A percentile compares a stretch with the other conserved stretches of the same genome.
phyloP scores from a whole-genome alignment of 2,329 filamentous ascomycete species.

The Trichoderma sp. region DNA sequence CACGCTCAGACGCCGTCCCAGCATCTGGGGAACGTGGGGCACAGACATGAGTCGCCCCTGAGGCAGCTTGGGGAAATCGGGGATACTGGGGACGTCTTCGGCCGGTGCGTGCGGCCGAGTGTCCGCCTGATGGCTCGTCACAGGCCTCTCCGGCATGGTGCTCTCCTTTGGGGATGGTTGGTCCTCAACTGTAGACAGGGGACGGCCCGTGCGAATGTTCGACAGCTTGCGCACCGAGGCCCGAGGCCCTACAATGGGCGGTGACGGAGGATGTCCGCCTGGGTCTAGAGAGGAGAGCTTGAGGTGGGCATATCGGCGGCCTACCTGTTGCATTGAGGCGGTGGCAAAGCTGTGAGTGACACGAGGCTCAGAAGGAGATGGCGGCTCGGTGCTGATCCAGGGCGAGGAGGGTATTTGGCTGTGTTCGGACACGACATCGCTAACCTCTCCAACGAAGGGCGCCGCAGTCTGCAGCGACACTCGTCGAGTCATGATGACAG shows the following conservation, averaged over 20 bases:
- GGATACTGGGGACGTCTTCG: background rate
- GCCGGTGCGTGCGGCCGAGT: background rate
- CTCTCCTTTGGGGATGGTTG: slow-evolving; percentile 45
- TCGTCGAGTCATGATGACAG: slow-evolving; percentile 49
- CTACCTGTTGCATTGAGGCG: slow-evolving; percentile 47
- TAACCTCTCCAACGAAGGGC: slow-evolving; percentile 39
- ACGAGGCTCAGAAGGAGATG: slow-evolving; percentile 22
- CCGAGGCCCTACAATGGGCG: slow-evolving; percentile 22
- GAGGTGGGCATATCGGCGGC: slow-evolving; percentile 44
- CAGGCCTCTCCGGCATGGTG: slow-evolving; percentile 28
- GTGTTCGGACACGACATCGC: background rate
- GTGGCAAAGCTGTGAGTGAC: slow-evolving; percentile 53
- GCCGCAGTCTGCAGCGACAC: slow-evolving; percentile 50
- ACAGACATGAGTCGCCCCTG: slow-evolving; percentile 8
- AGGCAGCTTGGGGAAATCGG: background rate
- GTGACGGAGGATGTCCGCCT: slow-evolving; percentile 19
- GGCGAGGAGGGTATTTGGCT: slow-evolving; percentile 21
- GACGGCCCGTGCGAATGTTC: slow-evolving; percentile 46
- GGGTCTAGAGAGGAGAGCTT: slow-evolving; percentile 28
- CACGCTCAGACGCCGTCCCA: slow-evolving; percentile 26
- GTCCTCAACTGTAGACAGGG: slow-evolving; percentile 54
- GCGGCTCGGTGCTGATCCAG: slow-evolving; percentile 17
- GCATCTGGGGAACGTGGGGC: background rate
- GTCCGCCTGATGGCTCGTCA: slow-evolving; percentile 25
- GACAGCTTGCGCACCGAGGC: slow-evolving; percentile 40